Base-by-base conservation (phyloP, 345 rosid species). In the Microthlaspi erraticum region DNA sequence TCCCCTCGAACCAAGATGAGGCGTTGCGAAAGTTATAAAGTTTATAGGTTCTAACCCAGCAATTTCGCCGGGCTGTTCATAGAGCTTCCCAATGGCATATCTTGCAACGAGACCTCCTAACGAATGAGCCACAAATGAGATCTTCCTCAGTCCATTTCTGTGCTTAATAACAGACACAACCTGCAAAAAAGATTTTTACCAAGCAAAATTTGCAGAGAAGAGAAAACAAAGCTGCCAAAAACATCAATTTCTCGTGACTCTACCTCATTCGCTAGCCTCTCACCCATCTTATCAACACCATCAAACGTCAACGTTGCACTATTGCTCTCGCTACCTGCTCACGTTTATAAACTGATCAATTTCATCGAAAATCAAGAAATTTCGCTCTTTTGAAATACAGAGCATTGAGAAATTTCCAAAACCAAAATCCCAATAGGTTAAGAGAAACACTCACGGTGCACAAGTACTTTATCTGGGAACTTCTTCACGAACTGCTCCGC, bases 1-100 rank as follows among this genome's bases (percentile, higher is more conserved):
- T 69, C 98, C 93, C 76, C 83, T 86, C 33, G 92, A 87, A 66
- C 98, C 98, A 83, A 93, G 98, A 84, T 93, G 98, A 36, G 98
- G 98, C 34, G 98, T 84, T 29, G 98, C 97, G 81, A 88, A 77
- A 34, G 98, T 93, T 81, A 91, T 82, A 71, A 93, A 93, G 81
- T 93, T 93, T 84, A 91, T 82, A 36, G 98, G 94, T 69, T 93
- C 89, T 80, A 91, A 79, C 70, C 96, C 96, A 72, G 92, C 97
- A 68, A 93, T 87, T 83, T 74, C 80, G 64, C 74, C 84, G 42
- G 70, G 64, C 55, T 72, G 67, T 75, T 77, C 81, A 80, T 85
- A 87, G 14, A 93, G 91, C 83, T 83, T 87, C 34, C 96, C 97
- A 53, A 93, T 70, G 48, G 97, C 97, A 83, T 88, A 93, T 72